phyloP scores from a whole-genome alignment of 169 alveolate genomes.

The Plasmodium reichenowi region DNA sequence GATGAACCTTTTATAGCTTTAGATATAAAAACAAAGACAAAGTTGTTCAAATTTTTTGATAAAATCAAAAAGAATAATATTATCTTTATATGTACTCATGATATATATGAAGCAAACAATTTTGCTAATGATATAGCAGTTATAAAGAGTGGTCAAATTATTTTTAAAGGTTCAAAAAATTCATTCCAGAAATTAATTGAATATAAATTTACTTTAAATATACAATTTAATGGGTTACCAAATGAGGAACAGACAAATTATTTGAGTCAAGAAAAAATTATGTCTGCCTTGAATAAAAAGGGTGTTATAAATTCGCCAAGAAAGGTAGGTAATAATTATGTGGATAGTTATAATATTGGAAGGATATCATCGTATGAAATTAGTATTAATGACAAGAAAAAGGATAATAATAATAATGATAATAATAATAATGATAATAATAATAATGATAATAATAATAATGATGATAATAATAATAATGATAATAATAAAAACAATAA shows the following conservation, averaged over 20 bases:
- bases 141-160: conserved; percentile 47
- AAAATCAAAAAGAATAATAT: conserved; percentile 70
- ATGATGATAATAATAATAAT: not conserved
- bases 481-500: not conserved
- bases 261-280: not conserved
- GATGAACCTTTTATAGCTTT: conserved; percentile 72
- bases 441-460: not conserved
- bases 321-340: not conserved
- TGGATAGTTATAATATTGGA: too few species aligned
- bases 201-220: conserved; percentile 51
- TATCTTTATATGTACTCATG: conserved; percentile 73
- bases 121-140: conserved; percentile 67
- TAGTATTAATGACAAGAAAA: not conserved
- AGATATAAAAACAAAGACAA: conserved; percentile 63
- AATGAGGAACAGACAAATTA: not conserved
- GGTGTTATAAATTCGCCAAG: not conserved
- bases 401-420: not conserved
- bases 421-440: too few species aligned
- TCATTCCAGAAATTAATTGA: conserved; percentile 28
- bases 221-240: conserved; percentile 1
- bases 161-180: conserved; percentile 35
- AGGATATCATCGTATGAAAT: not conserved
- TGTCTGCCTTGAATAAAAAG: not conserved
- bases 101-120: conserved; percentile 68
- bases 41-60: conserved; percentile 54